These are phyloP conservation scores for Tetracladium setigerum DNA, from an alignment of 495 filamentous ascomycete genomes.

Conservation along the genomic window DNA sequence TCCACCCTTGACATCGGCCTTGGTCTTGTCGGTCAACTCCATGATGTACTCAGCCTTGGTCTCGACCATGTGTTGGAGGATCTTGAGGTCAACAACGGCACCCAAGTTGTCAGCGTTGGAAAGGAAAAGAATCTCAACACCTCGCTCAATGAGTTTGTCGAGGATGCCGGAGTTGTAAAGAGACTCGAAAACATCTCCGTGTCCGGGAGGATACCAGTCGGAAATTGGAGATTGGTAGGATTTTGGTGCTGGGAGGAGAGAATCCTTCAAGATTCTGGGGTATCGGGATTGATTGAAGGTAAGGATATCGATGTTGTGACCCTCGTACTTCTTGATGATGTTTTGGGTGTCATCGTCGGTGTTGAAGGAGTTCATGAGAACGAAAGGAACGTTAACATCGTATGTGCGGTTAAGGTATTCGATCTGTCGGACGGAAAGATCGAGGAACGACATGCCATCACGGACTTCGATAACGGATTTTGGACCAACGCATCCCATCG, in stretches of 20 bases:
- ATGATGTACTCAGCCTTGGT: slow-evolving; percentile 96
- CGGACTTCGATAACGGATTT: slow-evolving; percentile 99
- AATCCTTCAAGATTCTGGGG: slow-evolving; percentile 96
- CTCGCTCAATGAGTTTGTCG: slow-evolving; percentile 88
- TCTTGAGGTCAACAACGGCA: slow-evolving; percentile 93
- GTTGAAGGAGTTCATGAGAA: slow-evolving; percentile 99
- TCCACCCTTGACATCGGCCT: slow-evolving; percentile 99
- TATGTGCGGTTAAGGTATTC: slow-evolving; percentile 99
- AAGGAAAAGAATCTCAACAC: slow-evolving; percentile 96
- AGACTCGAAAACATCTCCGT: slow-evolving; percentile 99
- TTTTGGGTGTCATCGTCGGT: slow-evolving; percentile 95
- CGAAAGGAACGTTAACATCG: slow-evolving; percentile 94
- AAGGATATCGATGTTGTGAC: slow-evolving; percentile 97
- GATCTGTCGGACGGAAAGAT: slow-evolving; percentile 97
- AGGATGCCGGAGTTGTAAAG: slow-evolving; percentile 99
- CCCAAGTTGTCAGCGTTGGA: slow-evolving; percentile 99
- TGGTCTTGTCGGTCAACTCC: slow-evolving; percentile 99
- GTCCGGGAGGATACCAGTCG: slow-evolving; percentile 98
- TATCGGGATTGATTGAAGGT: slow-evolving; percentile 99
- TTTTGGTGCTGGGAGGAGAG: slow-evolving; percentile 92
- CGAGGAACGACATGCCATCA: slow-evolving; percentile 99
- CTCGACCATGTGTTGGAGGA: slow-evolving; percentile 98
- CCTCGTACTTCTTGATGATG: slow-evolving; percentile 99
- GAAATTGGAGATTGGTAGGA: slow-evolving; percentile 77
- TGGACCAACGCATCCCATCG: slow-evolving; percentile 98